Conservation (phyloP, 2,329 filamentous ascomycete genomes). For the Pseudocercospora musae region DNA sequence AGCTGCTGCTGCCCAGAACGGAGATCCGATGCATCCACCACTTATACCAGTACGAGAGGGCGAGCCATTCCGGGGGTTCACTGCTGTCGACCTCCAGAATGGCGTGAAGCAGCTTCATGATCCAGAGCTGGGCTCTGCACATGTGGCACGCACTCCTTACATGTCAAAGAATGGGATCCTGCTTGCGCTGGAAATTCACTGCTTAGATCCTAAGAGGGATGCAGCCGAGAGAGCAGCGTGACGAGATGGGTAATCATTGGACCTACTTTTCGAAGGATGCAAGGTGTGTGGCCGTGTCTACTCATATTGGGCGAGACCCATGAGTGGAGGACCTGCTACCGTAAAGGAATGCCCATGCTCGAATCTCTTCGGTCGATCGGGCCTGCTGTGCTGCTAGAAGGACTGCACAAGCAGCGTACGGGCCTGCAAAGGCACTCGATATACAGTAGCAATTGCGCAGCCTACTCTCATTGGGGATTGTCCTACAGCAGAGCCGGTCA, state of each 20-base stretch:
- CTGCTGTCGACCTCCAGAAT: conserved; percentile 26
- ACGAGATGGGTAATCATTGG: conserved; percentile 16
- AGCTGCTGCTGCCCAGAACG: background rate
- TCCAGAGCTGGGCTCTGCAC: conserved; percentile 26
- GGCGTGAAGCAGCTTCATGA: conserved; percentile 23
- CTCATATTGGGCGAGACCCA: conserved; percentile 5
- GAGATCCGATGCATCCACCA: conserved; percentile 1
- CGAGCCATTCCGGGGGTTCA: conserved; percentile 30
- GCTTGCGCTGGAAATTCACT: conserved; percentile 23
- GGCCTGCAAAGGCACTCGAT: background rate
- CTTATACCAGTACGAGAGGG: conserved; percentile 23
- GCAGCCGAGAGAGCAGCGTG: conserved; percentile 11
- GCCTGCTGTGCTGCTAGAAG: conserved; percentile 15
- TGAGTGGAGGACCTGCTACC: conserved; percentile 1
- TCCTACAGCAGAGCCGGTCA: too few relatives aligned
- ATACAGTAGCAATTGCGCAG: background rate
- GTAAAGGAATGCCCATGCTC: conserved; percentile 12
- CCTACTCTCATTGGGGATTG: too few relatives aligned
- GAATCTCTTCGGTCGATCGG: conserved; percentile 6
- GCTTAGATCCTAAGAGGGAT: conserved; percentile 21
- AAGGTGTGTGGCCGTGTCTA: conserved; percentile 10
- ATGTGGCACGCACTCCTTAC: conserved; percentile 30
- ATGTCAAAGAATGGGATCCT: conserved; percentile 27
- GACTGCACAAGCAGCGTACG: background rate
- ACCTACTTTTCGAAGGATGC: conserved; percentile 15